These are phyloP conservation scores for Astrothelium subdiscretum DNA, from an alignment of 495 filamentous ascomycete genomes.

Conservation along the genomic window DNA sequence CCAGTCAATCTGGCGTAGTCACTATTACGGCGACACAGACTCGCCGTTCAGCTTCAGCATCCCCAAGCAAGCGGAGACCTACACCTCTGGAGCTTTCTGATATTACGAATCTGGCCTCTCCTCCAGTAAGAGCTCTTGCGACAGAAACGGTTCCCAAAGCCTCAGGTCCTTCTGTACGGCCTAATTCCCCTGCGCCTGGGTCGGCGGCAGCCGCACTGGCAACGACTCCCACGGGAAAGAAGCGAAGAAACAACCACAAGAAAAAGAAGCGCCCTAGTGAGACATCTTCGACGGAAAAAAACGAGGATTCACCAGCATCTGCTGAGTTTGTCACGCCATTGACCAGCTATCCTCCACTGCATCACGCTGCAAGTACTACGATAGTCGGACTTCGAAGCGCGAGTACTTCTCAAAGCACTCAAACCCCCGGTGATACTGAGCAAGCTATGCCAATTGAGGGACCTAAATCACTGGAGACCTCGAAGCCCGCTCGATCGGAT, in stretches of 20 bases:
- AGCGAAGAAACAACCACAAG: background rate
- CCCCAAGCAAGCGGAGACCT: background rate
- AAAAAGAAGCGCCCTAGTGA: background rate
- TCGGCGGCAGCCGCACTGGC: background rate
- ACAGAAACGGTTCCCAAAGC: background rate
- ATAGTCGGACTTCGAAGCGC: background rate
- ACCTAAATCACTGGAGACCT: background rate
- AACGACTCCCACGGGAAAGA: background rate
- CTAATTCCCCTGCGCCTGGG: background rate
- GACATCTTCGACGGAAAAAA: background rate
- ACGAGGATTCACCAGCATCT: background rate
- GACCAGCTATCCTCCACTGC: background rate
- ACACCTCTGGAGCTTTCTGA: background rate
- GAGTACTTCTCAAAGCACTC: background rate
- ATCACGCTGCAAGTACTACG: background rate
- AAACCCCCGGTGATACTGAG: background rate
- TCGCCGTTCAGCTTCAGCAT: background rate
- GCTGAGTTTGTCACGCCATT: background rate
- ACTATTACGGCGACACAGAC: background rate
- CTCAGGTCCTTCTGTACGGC: background rate
- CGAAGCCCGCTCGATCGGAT: background rate
- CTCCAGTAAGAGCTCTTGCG: background rate
- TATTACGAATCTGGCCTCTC: background rate
- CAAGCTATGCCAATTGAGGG: background rate
- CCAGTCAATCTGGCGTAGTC: background rate